A percentile compares a stretch with the other conserved stretches of the same genome.
phyloP scores from a whole-genome alignment of 306 rosid genomes.

The Citrullus amarus region DNA sequence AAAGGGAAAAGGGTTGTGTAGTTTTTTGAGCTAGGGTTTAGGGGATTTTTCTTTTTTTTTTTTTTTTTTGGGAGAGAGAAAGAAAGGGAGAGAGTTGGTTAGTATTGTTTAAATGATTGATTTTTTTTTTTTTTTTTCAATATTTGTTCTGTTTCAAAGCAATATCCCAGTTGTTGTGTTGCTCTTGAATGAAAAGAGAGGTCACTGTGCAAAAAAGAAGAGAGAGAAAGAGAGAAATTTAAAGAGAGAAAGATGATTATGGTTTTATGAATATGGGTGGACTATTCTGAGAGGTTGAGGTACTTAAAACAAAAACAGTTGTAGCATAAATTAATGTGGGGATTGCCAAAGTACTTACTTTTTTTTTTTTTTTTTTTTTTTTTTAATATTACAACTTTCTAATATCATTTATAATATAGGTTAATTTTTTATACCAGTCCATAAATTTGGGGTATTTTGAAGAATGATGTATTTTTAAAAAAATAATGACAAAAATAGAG shows the following conservation, averaged over 20 bases:
- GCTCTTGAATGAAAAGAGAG: not conserved
- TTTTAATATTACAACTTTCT: too few species aligned
- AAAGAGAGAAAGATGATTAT: constrained; percentile 26
- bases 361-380: too few species aligned
- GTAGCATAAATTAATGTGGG: constrained; percentile 12
- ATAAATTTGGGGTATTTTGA: too few species aligned
- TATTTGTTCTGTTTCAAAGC: not conserved
- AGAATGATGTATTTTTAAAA: too few species aligned
- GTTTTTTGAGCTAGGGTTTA: not conserved
- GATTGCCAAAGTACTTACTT: not conserved
- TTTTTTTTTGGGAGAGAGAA: not conserved
- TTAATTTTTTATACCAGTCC: too few species aligned
- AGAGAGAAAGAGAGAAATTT: constrained; percentile 16
- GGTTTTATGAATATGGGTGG: constrained; percentile 48
- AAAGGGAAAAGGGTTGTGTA: not conserved
- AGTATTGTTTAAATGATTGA: constrained; percentile 2
- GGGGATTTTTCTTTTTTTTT: not conserved
- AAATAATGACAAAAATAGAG: too few species aligned
- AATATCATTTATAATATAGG: too few species aligned
- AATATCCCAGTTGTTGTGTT: not conserved
- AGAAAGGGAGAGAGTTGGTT: not conserved
- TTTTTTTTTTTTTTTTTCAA: not conserved
- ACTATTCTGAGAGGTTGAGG: constrained; percentile 78
- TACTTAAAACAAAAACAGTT: constrained; percentile 28
- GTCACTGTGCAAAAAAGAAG: constrained; percentile 1